Evolutionary conservation across 768 basidiomycete species (phyloP).

Genomic region (Podaxis carcinomalis): DNA sequence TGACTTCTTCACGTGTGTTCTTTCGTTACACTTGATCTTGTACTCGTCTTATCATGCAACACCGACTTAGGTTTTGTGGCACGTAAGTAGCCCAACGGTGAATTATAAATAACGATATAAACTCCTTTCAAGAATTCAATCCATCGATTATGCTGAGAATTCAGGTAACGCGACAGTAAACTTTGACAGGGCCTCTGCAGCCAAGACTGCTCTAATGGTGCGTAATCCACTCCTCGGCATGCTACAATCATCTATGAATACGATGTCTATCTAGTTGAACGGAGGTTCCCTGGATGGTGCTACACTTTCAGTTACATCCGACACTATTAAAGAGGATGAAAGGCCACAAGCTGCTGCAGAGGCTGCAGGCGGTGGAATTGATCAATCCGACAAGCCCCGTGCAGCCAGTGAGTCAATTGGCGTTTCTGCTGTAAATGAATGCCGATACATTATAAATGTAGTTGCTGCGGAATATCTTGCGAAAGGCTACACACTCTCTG

Average conservation of each 20-base stretch:
- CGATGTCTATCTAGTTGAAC: conserved; percentile 43
- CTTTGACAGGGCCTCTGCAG: conserved; percentile 83
- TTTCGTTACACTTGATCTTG: conserved; percentile 4
- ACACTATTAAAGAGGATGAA: conserved; percentile 54
- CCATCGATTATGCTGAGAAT: conserved; percentile 49
- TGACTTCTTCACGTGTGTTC: conserved; percentile 76
- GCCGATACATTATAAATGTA: conserved; percentile 19
- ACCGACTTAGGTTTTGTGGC: conserved; percentile 73
- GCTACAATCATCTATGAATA: background rate
- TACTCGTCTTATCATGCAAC: conserved; percentile 11
- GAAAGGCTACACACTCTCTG: conserved; percentile 79
- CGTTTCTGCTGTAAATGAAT: background rate
- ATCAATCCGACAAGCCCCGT: conserved; percentile 89
- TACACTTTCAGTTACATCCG: conserved; percentile 67
- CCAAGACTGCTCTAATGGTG: conserved; percentile 83
- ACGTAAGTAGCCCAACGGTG: conserved; percentile 39
- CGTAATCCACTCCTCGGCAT: background rate
- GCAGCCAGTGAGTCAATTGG: conserved; percentile 59
- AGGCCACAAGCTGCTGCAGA: conserved; percentile 34
- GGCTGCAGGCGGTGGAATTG: conserved; percentile 33
- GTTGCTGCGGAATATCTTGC: conserved; percentile 95
- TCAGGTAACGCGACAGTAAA: conserved; percentile 55
- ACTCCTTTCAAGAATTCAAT: conserved; percentile 45
- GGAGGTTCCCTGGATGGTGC: conserved; percentile 75
- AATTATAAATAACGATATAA: background rate